Percentiles rank a stretch among this genome's conserved stretches.
phyloP scores from a whole-genome alignment of 1,139 yeast genomes.

The Magnusiomyces suaveolens region DNA sequence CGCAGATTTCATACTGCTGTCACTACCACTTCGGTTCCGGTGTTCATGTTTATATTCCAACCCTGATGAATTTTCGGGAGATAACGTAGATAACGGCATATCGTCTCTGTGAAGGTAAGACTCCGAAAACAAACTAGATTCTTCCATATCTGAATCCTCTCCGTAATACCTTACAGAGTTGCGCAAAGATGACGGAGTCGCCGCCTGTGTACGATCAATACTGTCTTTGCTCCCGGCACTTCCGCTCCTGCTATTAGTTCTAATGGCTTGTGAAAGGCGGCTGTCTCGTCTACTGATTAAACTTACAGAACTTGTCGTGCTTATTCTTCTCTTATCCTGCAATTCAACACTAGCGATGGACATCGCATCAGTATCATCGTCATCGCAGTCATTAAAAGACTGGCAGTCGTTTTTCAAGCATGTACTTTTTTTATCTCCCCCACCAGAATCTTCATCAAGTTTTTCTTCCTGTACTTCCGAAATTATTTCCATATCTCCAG shows the following conservation, averaged over 20 bases:
- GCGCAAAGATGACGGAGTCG: neutral
- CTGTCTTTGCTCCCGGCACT: neutral
- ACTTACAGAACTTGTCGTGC: neutral
- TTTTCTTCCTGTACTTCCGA: neutral
- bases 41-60: neutral
- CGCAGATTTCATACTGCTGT: neutral
- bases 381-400: slow-evolving; percentile 13
- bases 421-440: neutral
- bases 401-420: neutral
- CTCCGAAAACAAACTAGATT: slow-evolving; percentile 19
- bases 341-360: neutral
- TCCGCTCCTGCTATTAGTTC: neutral
- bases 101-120: slow-evolving; percentile 21
- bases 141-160: slow-evolving; percentile 4
- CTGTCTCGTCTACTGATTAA: slow-evolving; percentile 1
- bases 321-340: neutral
- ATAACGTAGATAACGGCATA: slow-evolving; percentile 13
- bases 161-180: neutral
- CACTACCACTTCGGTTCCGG: neutral
- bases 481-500: slow-evolving; percentile 12
- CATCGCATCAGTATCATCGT: slow-evolving; percentile 14
- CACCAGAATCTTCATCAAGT: slow-evolving; percentile 6
- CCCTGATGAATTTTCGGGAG: slow-evolving; percentile 1
- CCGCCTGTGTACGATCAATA: neutral
- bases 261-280: slow-evolving; percentile 1